Percentiles rank a stretch among this genome's conserved stretches.
These are phyloP conservation scores for Tuber aestivum DNA, from an alignment of 495 filamentous ascomycete genomes.

Conservation along the genomic window DNA sequence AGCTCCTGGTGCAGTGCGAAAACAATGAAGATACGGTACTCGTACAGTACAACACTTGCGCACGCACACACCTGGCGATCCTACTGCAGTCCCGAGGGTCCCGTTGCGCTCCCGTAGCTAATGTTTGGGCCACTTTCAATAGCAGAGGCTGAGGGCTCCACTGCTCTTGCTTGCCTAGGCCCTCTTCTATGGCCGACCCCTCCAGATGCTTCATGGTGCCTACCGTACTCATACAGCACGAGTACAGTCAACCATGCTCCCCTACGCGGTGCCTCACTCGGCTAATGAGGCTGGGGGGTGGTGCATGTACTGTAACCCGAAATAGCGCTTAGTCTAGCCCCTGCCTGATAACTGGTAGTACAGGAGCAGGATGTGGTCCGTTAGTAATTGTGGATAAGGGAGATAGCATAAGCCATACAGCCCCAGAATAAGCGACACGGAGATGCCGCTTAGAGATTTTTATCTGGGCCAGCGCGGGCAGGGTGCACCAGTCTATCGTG, in stretches of 20 bases:
- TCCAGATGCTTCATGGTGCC: too few relatives aligned
- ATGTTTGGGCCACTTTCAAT: not conserved
- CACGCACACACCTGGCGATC: not conserved
- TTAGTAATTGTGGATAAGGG: not conserved
- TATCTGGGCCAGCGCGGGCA: not conserved
- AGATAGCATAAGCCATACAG: not conserved
- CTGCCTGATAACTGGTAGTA: not conserved
- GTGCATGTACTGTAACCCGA: not conserved
- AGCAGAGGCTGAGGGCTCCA: not conserved
- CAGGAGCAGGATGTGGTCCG: not conserved
- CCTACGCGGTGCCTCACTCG: not conserved
- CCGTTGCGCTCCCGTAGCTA: not conserved
- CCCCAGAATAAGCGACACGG: not conserved
- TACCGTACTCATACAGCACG: too few relatives aligned
- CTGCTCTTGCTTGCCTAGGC: not conserved
- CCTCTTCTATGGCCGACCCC: not conserved
- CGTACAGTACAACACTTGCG: too few relatives aligned
- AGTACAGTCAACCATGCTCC: not conserved
- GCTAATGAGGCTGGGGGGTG: not conserved
- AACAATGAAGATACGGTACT: not conserved
- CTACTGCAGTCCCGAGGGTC: not conserved
- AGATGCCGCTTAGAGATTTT: not conserved
- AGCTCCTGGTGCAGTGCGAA: not conserved
- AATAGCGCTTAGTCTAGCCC: not conserved
- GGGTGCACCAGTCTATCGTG: not conserved